A percentile compares a stretch with the other conserved stretches of the same genome.
Evolutionary conservation across 1,139 yeast genomes (phyloP).

Genomic region (Nakaseomyces sp.): DNA sequence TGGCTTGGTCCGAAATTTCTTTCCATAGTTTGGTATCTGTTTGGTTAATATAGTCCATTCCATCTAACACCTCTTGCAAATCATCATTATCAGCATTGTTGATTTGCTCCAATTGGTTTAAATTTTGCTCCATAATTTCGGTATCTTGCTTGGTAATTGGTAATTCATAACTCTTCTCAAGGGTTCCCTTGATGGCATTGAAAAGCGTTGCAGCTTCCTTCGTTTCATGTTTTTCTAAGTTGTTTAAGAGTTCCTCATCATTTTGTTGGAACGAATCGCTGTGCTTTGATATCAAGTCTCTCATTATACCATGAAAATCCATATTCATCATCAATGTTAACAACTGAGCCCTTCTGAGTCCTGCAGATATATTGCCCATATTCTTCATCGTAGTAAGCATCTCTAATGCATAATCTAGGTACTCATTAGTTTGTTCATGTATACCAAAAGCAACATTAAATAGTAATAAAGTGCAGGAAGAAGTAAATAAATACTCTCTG

Average conservation of each 20-base stretch:
- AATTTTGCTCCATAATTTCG: slow-evolving; percentile 25
- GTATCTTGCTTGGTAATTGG: slow-evolving; percentile 21
- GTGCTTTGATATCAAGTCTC: slow-evolving; percentile 47
- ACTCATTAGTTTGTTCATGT: slow-evolving; percentile 64
- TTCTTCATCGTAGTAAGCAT: slow-evolving; percentile 68
- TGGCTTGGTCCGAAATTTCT: slow-evolving; percentile 66
- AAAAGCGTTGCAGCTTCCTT: slow-evolving; percentile 10
- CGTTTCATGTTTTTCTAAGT: slow-evolving; percentile 4
- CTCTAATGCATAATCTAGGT: slow-evolving; percentile 62
- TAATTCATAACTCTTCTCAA: slow-evolving; percentile 13
- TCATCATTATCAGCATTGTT: slow-evolving; percentile 20
- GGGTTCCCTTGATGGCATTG: slow-evolving; percentile 16
- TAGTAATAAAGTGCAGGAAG: slow-evolving; percentile 67
- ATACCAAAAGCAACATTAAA: slow-evolving; percentile 80
- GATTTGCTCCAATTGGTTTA: slow-evolving; percentile 24
- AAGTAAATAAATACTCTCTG: slow-evolving; percentile 71
- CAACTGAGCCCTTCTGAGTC: slow-evolving; percentile 62
- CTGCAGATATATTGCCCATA: slow-evolving; percentile 72
- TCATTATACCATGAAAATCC: slow-evolving; percentile 62
- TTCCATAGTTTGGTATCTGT: slow-evolving; percentile 63
- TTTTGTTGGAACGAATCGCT: slow-evolving; percentile 33
- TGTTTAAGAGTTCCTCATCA: neutral
- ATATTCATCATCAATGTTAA: slow-evolving; percentile 54
- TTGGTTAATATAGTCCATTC: slow-evolving; percentile 27
- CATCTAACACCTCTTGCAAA: slow-evolving; percentile 26